Conservation (phyloP, 768 basidiomycete genomes). For the Collybia nuda region DNA sequence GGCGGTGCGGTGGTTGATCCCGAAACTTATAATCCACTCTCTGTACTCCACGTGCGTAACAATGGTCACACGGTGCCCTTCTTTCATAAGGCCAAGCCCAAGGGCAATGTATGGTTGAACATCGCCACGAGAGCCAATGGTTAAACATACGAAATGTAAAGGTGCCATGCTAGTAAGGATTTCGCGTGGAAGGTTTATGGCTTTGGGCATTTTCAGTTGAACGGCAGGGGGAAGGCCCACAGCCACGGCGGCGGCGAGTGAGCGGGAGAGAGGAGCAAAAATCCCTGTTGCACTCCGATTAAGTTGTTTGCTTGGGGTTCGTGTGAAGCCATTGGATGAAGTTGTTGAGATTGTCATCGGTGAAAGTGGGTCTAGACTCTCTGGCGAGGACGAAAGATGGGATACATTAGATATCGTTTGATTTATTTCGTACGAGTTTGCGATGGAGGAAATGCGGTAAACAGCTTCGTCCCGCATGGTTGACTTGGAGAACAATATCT, state of each 20-base stretch:
- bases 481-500: slow-evolving; percentile 47
- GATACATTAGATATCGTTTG: background rate
- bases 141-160: slow-evolving; percentile 61
- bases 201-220: slow-evolving; percentile 38
- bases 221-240: slow-evolving; percentile 27
- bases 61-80: slow-evolving; percentile 54
- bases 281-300: slow-evolving; percentile 32
- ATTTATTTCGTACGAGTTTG: background rate
- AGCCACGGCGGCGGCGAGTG: slow-evolving; percentile 28
- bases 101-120: slow-evolving; percentile 65
- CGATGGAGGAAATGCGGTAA: slow-evolving; percentile 26
- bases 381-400: slow-evolving; percentile 8
- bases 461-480: slow-evolving; percentile 44
- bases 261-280: slow-evolving; percentile 45
- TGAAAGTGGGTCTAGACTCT: slow-evolving; percentile 2
- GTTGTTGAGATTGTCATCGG: slow-evolving; percentile 4
- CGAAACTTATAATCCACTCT: slow-evolving; percentile 59
- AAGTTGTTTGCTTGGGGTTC: background rate
- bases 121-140: slow-evolving; percentile 66
- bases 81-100: slow-evolving; percentile 43
- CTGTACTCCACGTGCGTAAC: slow-evolving; percentile 57
- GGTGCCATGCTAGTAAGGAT: slow-evolving; percentile 28
- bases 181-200: slow-evolving; percentile 44
- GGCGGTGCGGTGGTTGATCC: slow-evolving; percentile 56
- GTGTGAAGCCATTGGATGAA: background rate